Conservation (phyloP, 192 early-diverging fungal species). For the Coemansia sp. region DNA sequence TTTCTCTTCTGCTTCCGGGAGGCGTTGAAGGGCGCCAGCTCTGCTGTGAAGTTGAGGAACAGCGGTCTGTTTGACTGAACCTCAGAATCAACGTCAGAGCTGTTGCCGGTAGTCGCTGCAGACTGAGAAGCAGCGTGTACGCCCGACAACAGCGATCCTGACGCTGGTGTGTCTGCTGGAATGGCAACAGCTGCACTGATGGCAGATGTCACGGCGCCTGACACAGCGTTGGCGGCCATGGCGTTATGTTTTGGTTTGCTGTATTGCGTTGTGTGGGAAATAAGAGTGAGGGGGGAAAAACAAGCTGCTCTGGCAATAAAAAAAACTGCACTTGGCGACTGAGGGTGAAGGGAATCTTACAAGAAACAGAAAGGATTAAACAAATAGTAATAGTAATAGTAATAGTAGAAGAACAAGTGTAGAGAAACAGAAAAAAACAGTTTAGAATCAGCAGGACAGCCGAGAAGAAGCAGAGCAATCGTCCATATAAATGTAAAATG, state of each 20-base stretch:
- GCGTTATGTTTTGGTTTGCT: not conserved
- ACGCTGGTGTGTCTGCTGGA: not conserved
- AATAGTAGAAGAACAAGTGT: no score
- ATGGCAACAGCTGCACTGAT: not conserved
- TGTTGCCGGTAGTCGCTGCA: slow-evolving; percentile 14
- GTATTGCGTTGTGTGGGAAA: no score
- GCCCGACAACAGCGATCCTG: not conserved
- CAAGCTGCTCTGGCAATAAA: not conserved
- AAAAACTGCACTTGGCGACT: not conserved
- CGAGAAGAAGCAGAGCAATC: not conserved
- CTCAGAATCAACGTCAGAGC: slow-evolving; percentile 47
- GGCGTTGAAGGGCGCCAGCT: slow-evolving; percentile 45
- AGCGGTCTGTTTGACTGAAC: slow-evolving; percentile 54
- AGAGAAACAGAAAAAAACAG: no score
- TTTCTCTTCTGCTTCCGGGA: slow-evolving; percentile 49
- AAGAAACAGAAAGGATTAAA: not conserved
- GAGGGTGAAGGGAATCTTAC: not conserved
- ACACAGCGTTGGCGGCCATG: not conserved
- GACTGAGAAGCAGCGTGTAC: not conserved
- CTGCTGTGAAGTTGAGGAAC: slow-evolving; percentile 58
- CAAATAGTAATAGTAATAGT: no score
- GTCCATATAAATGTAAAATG: not conserved
- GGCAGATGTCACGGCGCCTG: not conserved
- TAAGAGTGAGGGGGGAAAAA: not conserved
- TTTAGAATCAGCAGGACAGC: not conserved